phyloP scores from a whole-genome alignment of 345 rosid species.

The Hevea brasiliensis region DNA sequence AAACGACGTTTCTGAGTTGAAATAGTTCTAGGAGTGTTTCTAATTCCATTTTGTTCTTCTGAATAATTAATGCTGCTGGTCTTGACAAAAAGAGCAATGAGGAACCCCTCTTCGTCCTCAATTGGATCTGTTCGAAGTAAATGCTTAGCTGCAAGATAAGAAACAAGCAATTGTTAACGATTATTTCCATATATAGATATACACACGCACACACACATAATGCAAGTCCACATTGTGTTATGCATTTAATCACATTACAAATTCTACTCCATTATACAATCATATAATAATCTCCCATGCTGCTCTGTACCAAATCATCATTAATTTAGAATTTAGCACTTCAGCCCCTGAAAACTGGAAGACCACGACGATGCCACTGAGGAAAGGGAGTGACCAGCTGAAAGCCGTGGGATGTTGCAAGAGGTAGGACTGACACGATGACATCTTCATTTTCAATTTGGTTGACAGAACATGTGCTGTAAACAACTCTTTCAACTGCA shows the following conservation, averaged over 20 bases:
- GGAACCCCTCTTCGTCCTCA: constrained; percentile 86
- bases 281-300: background rate
- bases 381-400: constrained; percentile 67
- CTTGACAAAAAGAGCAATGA: constrained; percentile 65
- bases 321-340: constrained; percentile 19
- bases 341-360: constrained; percentile 68
- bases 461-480: constrained; percentile 90
- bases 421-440: constrained; percentile 54
- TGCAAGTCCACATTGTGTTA: too few species aligned
- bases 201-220: too few species aligned
- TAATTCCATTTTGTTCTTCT: background rate
- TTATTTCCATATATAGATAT: too few species aligned
- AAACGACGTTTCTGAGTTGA: background rate
- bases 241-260: too few species aligned
- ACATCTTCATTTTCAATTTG: constrained; percentile 92
- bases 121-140: constrained; percentile 50
- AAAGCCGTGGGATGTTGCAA: constrained; percentile 58
- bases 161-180: background rate
- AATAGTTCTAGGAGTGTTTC: background rate
- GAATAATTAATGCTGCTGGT: background rate
- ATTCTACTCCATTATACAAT: background rate
- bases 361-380: constrained; percentile 70
- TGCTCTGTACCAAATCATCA: background rate
- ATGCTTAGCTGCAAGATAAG: constrained; percentile 36
- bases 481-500: constrained; percentile 61